These are phyloP conservation scores for Metrosideros polymorpha DNA, from an alignment of 441 rosid species.

Conservation along the genomic window DNA sequence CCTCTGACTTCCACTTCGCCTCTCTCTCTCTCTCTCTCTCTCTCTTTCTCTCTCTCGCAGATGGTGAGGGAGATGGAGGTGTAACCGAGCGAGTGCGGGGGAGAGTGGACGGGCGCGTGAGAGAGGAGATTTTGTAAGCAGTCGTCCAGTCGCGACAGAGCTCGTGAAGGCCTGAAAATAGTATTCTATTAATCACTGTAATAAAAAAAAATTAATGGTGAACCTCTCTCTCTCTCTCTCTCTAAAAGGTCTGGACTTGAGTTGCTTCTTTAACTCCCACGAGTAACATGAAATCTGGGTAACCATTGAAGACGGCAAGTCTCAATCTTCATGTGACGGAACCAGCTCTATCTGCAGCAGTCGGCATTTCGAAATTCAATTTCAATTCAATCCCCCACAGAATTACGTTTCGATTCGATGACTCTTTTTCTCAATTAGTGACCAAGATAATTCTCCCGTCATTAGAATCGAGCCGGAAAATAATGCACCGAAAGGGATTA, in stretches of 20 bases:
- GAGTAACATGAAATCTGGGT: background rate
- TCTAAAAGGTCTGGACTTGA: background rate
- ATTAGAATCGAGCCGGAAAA: too few relatives aligned
- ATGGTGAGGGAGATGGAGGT: background rate
- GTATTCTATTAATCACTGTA: background rate
- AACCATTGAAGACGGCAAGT: background rate
- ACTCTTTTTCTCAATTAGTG: background rate
- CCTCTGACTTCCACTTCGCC: background rate
- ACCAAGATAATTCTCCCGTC: rapidly evolving
- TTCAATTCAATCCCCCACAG: background rate
- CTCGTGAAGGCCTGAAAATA: background rate
- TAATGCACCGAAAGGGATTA: background rate
- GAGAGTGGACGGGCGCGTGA: background rate
- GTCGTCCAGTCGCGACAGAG: background rate
- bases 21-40: background rate
- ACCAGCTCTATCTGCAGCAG: background rate
- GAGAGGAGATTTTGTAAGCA: background rate
- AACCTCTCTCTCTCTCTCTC: background rate
- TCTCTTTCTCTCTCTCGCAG: background rate
- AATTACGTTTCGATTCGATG: background rate
- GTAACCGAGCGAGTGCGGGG: background rate
- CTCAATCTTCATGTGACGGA: background rate
- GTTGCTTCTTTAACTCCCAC: background rate
- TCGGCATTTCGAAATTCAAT: background rate
- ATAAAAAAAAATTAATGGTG: background rate